These are phyloP conservation scores for Claviceps africana DNA, from an alignment of 2,329 filamentous ascomycete species.

Conservation along the genomic window DNA sequence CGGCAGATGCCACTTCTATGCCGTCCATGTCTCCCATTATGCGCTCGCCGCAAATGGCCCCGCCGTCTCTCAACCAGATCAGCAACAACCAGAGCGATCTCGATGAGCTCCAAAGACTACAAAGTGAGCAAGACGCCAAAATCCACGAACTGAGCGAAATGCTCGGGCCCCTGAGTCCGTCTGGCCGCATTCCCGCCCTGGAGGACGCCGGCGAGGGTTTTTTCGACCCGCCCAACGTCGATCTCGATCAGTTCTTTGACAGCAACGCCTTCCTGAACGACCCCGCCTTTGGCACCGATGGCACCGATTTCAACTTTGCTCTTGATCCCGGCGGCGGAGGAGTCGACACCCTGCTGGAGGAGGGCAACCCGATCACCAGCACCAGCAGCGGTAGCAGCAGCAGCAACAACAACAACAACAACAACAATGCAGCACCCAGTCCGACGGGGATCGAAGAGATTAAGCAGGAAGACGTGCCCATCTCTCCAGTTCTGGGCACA, in stretches of 20 bases:
- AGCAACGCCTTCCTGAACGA: conserved; percentile 26
- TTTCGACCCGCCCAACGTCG: conserved; percentile 25
- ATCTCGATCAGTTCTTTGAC: conserved; percentile 39
- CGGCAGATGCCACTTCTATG: conserved; percentile 13
- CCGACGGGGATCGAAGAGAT: conserved; percentile 38
- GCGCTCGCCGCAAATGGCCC: conserved; percentile 16
- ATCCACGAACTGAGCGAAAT: conserved; percentile 62
- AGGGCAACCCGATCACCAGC: conserved; percentile 11
- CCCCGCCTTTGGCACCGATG: conserved; percentile 26
- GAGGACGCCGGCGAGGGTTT: conserved; percentile 25
- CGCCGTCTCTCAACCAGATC: conserved; percentile 45
- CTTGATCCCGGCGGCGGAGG: conserved; percentile 23
- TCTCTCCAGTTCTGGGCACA: conserved; percentile 13
- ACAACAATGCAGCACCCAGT: no score
- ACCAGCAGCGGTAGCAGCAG: conserved; percentile 20
- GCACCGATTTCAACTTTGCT: conserved; percentile 37
- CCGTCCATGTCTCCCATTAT: conserved; percentile 37
- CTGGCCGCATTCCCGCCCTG: conserved; percentile 62
- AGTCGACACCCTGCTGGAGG: neutral
- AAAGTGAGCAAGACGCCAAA: conserved; percentile 63
- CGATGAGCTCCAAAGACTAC: conserved; percentile 63
- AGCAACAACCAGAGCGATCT: conserved; percentile 60
- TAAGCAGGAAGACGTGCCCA: conserved; percentile 25
- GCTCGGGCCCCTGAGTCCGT: conserved; percentile 68
- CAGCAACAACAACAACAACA: conserved; percentile 22